Percentiles rank a stretch among this genome's conserved stretches.
Conservation (phyloP, 306 rosid species). For the Elaeagnus macrophylla region DNA sequence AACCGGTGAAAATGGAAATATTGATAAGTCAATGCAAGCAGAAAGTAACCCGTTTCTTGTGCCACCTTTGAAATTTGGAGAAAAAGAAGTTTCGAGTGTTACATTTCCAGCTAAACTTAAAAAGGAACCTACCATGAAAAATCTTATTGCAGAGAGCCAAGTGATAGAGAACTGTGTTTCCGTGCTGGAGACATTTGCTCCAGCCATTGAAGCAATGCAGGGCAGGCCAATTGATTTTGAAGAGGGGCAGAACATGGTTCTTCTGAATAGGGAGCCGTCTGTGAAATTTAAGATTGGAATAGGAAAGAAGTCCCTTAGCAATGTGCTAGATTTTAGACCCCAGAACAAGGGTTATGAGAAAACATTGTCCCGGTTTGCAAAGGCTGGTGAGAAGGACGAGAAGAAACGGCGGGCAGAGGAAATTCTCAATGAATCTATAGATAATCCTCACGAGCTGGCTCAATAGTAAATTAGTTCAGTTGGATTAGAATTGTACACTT, state of each 20-base stretch:
- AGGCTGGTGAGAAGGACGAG: slow-evolving; percentile 58
- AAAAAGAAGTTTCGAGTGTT: slow-evolving; percentile 56
- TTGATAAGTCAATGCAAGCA: slow-evolving; percentile 38
- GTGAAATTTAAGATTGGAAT: slow-evolving; percentile 66
- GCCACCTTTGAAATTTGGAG: slow-evolving; percentile 60
- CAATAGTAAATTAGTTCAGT: slow-evolving; percentile 62
- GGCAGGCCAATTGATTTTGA: slow-evolving; percentile 26
- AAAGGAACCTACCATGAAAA: slow-evolving; percentile 20
- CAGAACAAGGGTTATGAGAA: slow-evolving; percentile 34
- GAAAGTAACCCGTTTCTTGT: slow-evolving; percentile 69
- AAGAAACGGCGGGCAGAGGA: slow-evolving; percentile 68
- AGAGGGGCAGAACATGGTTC: slow-evolving; percentile 30
- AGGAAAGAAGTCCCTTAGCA: slow-evolving; percentile 46
- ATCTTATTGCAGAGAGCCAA: slow-evolving; percentile 29
- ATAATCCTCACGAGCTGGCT: slow-evolving; percentile 56
- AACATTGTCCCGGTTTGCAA: slow-evolving; percentile 37
- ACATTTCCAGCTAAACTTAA: slow-evolving; percentile 48
- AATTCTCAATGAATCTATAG: slow-evolving; percentile 72
- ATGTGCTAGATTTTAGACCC: slow-evolving; percentile 28
- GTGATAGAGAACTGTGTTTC: slow-evolving; percentile 37
- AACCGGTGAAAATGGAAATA: slow-evolving; percentile 31
- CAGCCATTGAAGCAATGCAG: slow-evolving; percentile 71
- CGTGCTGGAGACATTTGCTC: slow-evolving; percentile 62
- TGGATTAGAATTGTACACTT: slow-evolving; percentile 52
- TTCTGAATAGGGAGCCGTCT: slow-evolving; percentile 38